phyloP scores from a whole-genome alignment of 177 flowering plant species.

The Telopea speciosissima region DNA sequence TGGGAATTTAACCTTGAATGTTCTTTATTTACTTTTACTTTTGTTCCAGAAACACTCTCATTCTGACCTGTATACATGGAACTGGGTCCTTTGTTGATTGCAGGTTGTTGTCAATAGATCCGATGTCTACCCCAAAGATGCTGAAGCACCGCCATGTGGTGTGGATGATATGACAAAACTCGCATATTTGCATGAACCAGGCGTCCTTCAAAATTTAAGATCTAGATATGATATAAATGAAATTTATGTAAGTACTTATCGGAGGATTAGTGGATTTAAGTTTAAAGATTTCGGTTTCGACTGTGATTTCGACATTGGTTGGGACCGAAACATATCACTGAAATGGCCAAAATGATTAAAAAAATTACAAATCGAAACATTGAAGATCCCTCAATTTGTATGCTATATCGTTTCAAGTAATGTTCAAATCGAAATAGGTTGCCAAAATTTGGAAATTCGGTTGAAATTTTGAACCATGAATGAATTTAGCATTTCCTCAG shows the following conservation, averaged over 20 bases:
- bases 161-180: slow-evolving; percentile 98
- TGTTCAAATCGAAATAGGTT: too few relatives aligned
- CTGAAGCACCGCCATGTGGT: slow-evolving; percentile 72
- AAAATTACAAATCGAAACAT: too few relatives aligned
- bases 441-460: too few relatives aligned
- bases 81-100: slow-evolving; percentile 4
- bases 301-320: too few relatives aligned
- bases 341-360: too few relatives aligned
- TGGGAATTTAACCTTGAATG: neutral
- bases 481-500: neutral
- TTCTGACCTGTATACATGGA: neutral
- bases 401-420: too few relatives aligned
- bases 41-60: neutral
- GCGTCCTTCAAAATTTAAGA: slow-evolving; percentile 76
- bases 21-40: neutral
- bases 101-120: slow-evolving; percentile 57
- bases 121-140: slow-evolving; percentile 69
- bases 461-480: too few relatives aligned
- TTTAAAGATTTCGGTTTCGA: too few relatives aligned
- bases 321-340: too few relatives aligned
- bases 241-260: slow-evolving; percentile 73
- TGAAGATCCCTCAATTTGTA: too few relatives aligned
- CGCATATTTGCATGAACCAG: slow-evolving; percentile 96
- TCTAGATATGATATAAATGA: slow-evolving; percentile 79
- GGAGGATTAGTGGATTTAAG: neutral